phyloP scores from a whole-genome alignment of 768 basidiomycete species.

The Boletus tomentosulus region DNA sequence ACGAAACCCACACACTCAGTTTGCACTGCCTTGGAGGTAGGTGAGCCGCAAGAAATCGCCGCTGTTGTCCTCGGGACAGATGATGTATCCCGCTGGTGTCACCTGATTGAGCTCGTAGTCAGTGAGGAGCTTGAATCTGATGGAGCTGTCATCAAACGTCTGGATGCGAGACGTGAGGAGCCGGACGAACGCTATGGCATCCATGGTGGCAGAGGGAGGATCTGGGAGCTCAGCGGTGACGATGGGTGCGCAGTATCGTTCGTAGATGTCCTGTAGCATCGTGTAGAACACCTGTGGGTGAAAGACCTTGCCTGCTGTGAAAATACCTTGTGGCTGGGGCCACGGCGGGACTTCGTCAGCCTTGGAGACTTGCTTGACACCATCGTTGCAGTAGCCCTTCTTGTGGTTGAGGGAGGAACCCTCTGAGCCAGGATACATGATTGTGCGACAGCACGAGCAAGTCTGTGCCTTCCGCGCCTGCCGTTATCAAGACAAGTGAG shows the following conservation, averaged over 20 bases:
- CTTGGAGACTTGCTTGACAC: neutral
- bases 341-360: neutral
- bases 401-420: too few relatives aligned
- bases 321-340: neutral
- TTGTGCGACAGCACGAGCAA: neutral
- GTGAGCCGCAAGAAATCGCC: neutral
- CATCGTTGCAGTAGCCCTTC: too few relatives aligned
- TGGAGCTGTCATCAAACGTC: neutral
- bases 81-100: neutral
- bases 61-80: neutral
- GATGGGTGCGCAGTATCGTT: neutral
- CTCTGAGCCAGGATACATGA: too few relatives aligned
- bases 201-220: neutral
- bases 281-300: neutral
- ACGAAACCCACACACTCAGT: neutral
- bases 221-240: neutral
- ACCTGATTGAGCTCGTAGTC: neutral
- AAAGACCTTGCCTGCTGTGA: neutral
- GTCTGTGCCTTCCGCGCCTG: neutral
- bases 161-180: neutral
- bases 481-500: neutral
- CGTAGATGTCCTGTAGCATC: neutral
- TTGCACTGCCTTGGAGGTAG: neutral
- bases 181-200: neutral
- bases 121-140: neutral